Conservation (phyloP, 257 asterid species). For the Petrea volubilis region DNA sequence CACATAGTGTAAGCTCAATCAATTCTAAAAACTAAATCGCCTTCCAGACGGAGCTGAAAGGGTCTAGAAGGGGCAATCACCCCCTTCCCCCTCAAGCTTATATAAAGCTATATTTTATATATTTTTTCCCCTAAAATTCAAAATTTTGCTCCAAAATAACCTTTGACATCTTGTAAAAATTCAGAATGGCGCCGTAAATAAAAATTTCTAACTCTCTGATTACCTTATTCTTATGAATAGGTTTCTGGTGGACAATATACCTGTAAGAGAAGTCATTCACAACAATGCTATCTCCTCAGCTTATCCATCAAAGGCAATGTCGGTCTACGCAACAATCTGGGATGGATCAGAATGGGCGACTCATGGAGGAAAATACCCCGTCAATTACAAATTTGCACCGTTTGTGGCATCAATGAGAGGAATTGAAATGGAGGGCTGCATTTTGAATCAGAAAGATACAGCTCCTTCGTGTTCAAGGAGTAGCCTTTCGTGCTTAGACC, state of each 20-base stretch:
- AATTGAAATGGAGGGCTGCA: slow-evolving; percentile 68
- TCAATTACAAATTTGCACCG: slow-evolving; percentile 66
- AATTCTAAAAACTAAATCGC: background rate
- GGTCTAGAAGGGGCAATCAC: no score
- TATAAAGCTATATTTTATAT: no score
- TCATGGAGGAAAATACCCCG: slow-evolving; percentile 82
- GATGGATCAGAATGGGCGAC: slow-evolving; percentile 94
- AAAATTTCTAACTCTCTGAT: no score
- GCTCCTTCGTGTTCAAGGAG: slow-evolving; percentile 45
- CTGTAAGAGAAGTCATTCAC: slow-evolving; percentile 65
- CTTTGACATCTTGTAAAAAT: no score
- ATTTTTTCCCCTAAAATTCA: no score
- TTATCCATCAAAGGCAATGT: slow-evolving; percentile 85
- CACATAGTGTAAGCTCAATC: slow-evolving; percentile 61
- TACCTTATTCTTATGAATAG: no score
- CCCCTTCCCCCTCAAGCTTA: no score
- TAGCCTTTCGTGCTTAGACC: slow-evolving; percentile 61
- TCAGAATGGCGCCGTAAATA: no score
- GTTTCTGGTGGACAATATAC: slow-evolving; percentile 76
- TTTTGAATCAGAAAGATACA: slow-evolving; percentile 24
- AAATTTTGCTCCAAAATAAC: no score
- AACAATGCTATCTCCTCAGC: slow-evolving; percentile 45
- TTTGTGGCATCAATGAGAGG: slow-evolving; percentile 51
- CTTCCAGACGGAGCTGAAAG: no score
- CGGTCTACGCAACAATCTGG: slow-evolving; percentile 65